Base-by-base conservation (phyloP, 169 alveolate genomes). In the Plasmodium yoelii region DNA sequence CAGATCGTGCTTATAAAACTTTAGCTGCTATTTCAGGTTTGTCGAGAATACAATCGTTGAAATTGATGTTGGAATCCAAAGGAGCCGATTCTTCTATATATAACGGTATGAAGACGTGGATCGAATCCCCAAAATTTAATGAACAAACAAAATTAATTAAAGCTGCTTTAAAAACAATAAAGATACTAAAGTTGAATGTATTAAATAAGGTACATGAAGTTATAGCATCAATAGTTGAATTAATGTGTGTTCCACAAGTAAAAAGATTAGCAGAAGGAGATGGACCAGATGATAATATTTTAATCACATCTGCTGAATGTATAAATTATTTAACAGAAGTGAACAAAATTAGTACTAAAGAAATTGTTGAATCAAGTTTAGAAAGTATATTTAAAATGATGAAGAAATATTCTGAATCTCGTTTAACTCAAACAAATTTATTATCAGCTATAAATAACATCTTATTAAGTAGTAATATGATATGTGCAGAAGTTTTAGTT, bases 21-120 rank as follows among this genome's bases (percentile, higher is more conserved):
- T 77, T 96, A 64, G 98, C 98, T 5, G 98, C 98, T 10, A 94
- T 96, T 39, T 94, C 98, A 0, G 98, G 98, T 18, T 90, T 96
- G 10, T 94, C 95, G 68, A 92, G 96, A 59, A 94, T 96, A 2
- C 91, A 92, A 34, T 89, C 95, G 4, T 91, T 95, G 46, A 86
- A 94, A 46, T 94, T 88, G 34, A 90, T 71, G 55, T 59, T 94
- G 69, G 73, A 89, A 9, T 68, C 92, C 0, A 86, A 88, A n/a
- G 92, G 90, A 22, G 92, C 93, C 22, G 90, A 87, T 42, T 56
- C 53, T 56, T 73, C 87, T 18, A 93, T 95, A 51, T 82, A 91
- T 94, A 92, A 92, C 73, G 92, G 94, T 28, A 94, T 95, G 34
- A 87, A 92, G 42, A 53, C 46, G 39, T 95, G 97, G 97, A 77